These are phyloP conservation scores for Dalbergia cultrata DNA, from an alignment of 306 rosid genomes.

Conservation along the genomic window DNA sequence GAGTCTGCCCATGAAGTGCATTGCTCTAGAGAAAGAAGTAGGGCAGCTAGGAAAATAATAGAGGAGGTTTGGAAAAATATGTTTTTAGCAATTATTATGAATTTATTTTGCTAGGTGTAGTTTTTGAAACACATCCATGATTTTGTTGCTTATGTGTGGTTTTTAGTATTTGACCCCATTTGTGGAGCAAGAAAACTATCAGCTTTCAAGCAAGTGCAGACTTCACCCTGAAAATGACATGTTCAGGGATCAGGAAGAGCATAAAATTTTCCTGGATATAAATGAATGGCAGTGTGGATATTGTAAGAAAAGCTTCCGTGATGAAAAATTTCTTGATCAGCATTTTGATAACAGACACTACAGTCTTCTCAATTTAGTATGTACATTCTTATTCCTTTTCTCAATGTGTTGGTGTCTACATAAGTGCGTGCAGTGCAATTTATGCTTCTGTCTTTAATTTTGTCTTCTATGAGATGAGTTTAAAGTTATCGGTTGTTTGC, in stretches of 20 bases:
- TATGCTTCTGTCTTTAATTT: slow-evolving; percentile 23
- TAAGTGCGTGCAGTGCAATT: not conserved
- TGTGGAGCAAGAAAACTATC: slow-evolving; percentile 72
- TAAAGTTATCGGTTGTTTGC: not conserved
- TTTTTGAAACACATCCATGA: slow-evolving; percentile 36
- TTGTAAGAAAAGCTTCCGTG: slow-evolving; percentile 93
- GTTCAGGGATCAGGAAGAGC: slow-evolving; percentile 90
- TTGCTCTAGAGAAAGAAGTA: slow-evolving; percentile 93
- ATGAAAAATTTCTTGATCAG: slow-evolving; percentile 88
- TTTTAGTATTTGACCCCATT: slow-evolving; percentile 87
- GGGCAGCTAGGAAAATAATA: slow-evolving; percentile 74
- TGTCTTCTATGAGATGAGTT: not conserved
- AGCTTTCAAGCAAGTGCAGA: slow-evolving; percentile 73
- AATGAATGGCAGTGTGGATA: slow-evolving; percentile 92
- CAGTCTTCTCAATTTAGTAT: slow-evolving; percentile 86
- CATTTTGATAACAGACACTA: slow-evolving; percentile 90
- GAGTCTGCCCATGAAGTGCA: slow-evolving; percentile 71
- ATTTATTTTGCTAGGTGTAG: slow-evolving; percentile 18
- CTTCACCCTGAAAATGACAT: slow-evolving; percentile 84
- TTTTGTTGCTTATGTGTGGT: slow-evolving; percentile 29
- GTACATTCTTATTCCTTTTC: slow-evolving; percentile 51
- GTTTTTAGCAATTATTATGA: slow-evolving; percentile 14
- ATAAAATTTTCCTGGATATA: slow-evolving; percentile 72
- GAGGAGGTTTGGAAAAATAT: slow-evolving; percentile 62
- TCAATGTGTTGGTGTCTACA: slow-evolving; percentile 43